These are phyloP conservation scores for Rubia peregrina DNA, from an alignment of 305 asterid genomes.

Conservation along the genomic window DNA sequence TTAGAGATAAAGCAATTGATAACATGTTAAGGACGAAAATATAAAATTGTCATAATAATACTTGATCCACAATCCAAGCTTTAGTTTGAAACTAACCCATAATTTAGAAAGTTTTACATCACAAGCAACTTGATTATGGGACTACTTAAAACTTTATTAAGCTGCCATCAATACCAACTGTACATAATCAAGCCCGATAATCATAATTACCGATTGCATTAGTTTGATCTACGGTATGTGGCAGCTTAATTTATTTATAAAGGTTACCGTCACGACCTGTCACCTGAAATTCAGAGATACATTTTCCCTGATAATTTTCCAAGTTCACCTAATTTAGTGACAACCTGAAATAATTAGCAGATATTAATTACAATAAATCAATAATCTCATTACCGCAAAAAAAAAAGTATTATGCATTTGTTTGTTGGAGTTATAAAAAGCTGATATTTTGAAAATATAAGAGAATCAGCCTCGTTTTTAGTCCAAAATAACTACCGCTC, in stretches of 20 bases:
- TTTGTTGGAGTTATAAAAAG: no score
- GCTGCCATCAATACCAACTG: conserved; percentile 1
- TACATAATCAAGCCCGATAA: no score
- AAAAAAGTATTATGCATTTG: no score
- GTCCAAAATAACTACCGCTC: background rate
- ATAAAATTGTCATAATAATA: no score
- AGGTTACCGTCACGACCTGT: background rate
- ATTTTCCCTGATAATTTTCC: background rate
- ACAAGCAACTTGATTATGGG: background rate
- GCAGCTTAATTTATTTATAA: background rate
- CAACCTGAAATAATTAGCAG: conserved; percentile 9
- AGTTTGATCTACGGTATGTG: background rate
- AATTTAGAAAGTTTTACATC: background rate
- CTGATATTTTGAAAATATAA: no score
- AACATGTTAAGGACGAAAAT: no score
- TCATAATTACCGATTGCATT: background rate
- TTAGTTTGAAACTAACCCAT: background rate
- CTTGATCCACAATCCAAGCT: no score
- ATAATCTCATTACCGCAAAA: background rate
- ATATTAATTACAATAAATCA: background rate
- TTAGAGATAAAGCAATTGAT: no score
- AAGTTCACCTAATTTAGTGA: conserved; percentile 4
- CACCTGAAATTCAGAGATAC: background rate
- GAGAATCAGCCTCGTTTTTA: no score
- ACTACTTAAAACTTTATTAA: background rate